Base-by-base conservation (phyloP, 768 basidiomycete species). In the Mrakia gelida region DNA sequence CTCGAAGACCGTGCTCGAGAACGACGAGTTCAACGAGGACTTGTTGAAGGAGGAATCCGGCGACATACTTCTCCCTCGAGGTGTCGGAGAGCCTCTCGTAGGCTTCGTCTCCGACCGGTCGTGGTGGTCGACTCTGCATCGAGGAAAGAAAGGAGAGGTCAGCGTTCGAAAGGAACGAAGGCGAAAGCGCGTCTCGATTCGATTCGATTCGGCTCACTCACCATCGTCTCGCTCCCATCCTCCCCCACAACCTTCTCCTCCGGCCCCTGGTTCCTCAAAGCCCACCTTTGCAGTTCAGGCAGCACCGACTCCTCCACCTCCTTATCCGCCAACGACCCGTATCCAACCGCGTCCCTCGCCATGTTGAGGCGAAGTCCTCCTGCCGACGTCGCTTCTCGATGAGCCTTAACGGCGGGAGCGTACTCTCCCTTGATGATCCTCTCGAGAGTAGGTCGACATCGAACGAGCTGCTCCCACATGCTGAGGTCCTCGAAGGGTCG, bases 381-480 rank as follows among this genome's bases (percentile, higher is more conserved):
- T 18, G 30, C 15, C 21, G 72, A 49, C 0, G 54, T 73, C 13
- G n/a, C 32, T 26, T 73, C 56, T 11, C 72, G 52, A 73, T 73
- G 72, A 23, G 72, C 72, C 15, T 61, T 41, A 56, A 59, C 28
- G 9, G 72, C 56, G 5, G 72, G 72, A 16, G 52, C 8, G 34
- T 73, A 73, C 30, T 73, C 56, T 26, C 72, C 72, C 56, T 41
- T 59, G 56, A 73, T 73, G 72, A 73, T 61, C 26, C 72, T 54
- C 18, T 38, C 23, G 32, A 73, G 72, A 15, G 34, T 61, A 9
- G 72, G 72, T 1, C 72, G 28, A 34, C 72, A 73, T 38, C 28
- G 72, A 9, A 61, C 56, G 72, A 73, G 54, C 23, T 73, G 72
- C 72, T 73, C 56, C 72, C 72, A 73, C 52, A 73, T 38, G 34